Base-by-base conservation (phyloP, 2,329 filamentous ascomycete genomes). In the Colletotrichum cuscutae region DNA sequence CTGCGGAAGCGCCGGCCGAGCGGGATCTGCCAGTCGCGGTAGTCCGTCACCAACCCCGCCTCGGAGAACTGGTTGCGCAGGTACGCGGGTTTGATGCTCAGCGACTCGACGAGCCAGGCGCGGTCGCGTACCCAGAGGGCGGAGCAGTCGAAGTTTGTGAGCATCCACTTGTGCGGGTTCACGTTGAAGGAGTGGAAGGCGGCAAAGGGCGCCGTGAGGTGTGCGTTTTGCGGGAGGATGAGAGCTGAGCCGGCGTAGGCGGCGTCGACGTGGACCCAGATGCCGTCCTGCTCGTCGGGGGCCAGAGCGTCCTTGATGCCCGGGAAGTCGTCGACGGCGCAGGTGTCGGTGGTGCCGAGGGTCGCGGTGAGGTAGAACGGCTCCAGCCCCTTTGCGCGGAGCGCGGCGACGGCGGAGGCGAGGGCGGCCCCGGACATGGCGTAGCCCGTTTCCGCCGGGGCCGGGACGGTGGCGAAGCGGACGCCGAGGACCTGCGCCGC, bases 141-240 rank as follows among this genome's bases (percentile, higher is more conserved):
- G 67, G 93, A 95, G 77, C 87, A 89, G 81, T 98, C 96, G 78
- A 98, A 98, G 83, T 97, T 98, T 70, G 95, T 95, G 22, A 98
- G 90, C 60, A 98, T 88, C 96, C 96, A 98, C 86, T 98, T 98
- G 88, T 98, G 95, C 89, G 98, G 93, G 86, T 98, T 98, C 86
- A 96, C 91, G 83, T 98, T 92, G 88, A 97, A 98, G 75, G 92
- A 95, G 85, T 98, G 94, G 80, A 97, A 95, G 26, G 86, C 84
- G 1, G 86, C 84, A 63, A 96, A 87, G 9, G 90, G 84, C 26
- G 85, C 79, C 1, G 91, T 87, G 62, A 95, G 87, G 76, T 92
- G 87, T 69, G 95, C 93, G 82, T 94, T 93, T 81, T 97, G 94
- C 3, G 95, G 93, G 26, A 93, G 92, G 4, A 98, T 85, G 4